Base-by-base conservation (phyloP, 805 yeast species). In the Geotrichum ghanense region DNA sequence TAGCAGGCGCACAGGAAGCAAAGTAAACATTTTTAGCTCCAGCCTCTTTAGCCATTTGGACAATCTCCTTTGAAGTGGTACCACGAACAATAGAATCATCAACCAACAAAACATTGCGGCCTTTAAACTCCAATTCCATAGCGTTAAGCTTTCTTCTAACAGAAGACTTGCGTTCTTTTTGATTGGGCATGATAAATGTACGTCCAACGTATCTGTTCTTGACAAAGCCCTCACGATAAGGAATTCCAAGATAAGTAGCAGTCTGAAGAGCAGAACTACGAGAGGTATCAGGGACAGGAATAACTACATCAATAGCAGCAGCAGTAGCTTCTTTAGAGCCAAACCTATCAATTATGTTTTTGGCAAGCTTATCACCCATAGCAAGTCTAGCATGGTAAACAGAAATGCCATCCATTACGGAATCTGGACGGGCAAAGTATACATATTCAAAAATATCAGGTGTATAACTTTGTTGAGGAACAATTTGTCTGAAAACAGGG, bases 1-100 rank as follows among this genome's bases (percentile, higher is more conserved):
- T 92, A n/a, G 97, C 94, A 23, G 98, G 98, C 14, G 98, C 95
- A 60, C 97, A 92, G 22, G 95, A 85, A 0, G 98, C 98, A 64
- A 92, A 83, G 63, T 78, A 90, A n/a, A 92, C 98, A 56, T 79
- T 82, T 51, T 76, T 80, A 41, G 98, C 98, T 49, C 98, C 98
- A 3, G 97, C 95, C 65, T 92, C 98, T 56, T 83, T 76, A n/a
- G 98, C 98, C 98, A 92, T 92, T 54, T 80, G 83, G 26, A 92
- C 95, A 54, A 92, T 92, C 69, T 92, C 98, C 63, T 78, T 83
- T 4, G 97, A 88, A 2, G 98, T 92, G 19, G 98, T 92, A 52
- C 98, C 98, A 63, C 98, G 79, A 7, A 92, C 98, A 53, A 92
- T 90, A 22, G 97, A 87, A 66, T 92, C 98, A 66, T 92, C 98